These are phyloP conservation scores for Oryza glaberrima DNA, from an alignment of 176 grass and related monocot genomes.

Conservation along the genomic window DNA sequence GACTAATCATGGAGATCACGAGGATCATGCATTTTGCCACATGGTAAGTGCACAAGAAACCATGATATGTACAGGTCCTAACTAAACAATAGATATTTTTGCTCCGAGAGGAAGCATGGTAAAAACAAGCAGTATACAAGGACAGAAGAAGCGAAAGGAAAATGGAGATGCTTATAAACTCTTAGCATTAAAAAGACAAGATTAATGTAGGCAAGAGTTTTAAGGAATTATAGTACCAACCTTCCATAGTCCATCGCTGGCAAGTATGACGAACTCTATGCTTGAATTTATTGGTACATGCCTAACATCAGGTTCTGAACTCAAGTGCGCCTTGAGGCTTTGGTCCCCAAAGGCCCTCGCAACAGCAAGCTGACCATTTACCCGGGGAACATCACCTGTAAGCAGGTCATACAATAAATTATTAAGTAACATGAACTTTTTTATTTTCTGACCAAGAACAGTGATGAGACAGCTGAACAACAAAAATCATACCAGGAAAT, in stretches of 20 bases:
- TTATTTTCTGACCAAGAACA: conserved; percentile 2
- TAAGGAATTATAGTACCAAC: conserved; percentile 47
- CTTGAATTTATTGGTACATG: conserved; percentile 74
- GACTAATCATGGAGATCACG: background rate
- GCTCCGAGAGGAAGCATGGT: background rate
- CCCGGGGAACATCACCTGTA: conserved; percentile 94
- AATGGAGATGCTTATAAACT: conserved; percentile 7
- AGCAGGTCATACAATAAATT: conserved; percentile 11
- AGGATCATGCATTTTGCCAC: background rate
- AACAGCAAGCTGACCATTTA: conserved; percentile 99
- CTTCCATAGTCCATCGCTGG: conserved; percentile 99
- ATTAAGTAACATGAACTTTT: background rate
- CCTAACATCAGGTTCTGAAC: conserved; percentile 89
- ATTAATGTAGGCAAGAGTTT: background rate
- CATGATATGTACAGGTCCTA: background rate
- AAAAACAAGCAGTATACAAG: background rate
- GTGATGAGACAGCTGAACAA: conserved; percentile 28
- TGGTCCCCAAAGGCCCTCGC: conserved; percentile 97
- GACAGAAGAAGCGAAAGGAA: background rate
- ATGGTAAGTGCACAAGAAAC: background rate
- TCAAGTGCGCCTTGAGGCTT: conserved; percentile 96
- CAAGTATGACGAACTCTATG: conserved; percentile 95
- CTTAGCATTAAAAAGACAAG: background rate
- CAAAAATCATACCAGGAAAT: conserved; percentile 81
- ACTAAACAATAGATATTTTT: no score